Evolutionary conservation across 2,329 filamentous ascomycete species (phyloP).

Genomic region (Ilyonectria destructans): DNA sequence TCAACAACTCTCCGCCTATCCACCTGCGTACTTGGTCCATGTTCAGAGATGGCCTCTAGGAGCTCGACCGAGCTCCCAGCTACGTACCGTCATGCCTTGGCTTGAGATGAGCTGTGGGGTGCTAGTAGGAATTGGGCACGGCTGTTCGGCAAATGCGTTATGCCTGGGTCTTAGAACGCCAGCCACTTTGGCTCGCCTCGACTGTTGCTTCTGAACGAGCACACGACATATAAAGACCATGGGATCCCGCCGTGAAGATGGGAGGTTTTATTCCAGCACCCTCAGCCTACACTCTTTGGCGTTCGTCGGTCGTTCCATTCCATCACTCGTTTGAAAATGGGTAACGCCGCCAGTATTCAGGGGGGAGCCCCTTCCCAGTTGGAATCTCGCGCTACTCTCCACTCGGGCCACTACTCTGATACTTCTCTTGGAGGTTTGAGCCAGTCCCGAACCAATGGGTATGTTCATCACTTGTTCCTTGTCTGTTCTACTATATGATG

Average conservation of each 20-base stretch:
- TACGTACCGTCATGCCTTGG: neutral
- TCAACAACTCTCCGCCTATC: constrained; percentile 2
- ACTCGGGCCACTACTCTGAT: constrained; percentile 23
- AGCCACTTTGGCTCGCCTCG: constrained; percentile 10
- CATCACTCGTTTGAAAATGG: constrained; percentile 37
- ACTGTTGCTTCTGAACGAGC: constrained; percentile 2
- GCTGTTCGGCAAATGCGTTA: constrained; percentile 16
- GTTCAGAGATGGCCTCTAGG: constrained; percentile 3
- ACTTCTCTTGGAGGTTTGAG: constrained; percentile 34
- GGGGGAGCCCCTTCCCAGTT: constrained; percentile 29
- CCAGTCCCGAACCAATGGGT: constrained; percentile 47
- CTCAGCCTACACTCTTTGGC: constrained; percentile 7
- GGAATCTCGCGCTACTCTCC: neutral
- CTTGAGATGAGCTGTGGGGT: constrained; percentile 10
- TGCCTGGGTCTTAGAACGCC: neutral
- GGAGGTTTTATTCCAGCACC: constrained; percentile 12
- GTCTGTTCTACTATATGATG: neutral
- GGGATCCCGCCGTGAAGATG: constrained; percentile 18
- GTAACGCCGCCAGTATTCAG: constrained; percentile 36
- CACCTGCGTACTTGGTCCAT: neutral
- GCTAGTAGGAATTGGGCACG: neutral
- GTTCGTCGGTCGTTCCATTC: constrained; percentile 17
- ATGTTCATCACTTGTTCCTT: neutral
- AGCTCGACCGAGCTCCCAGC: neutral
- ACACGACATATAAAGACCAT: constrained; percentile 33